Conservation (phyloP, 2,329 filamentous ascomycete species). For the Sarocladium oryzae region DNA sequence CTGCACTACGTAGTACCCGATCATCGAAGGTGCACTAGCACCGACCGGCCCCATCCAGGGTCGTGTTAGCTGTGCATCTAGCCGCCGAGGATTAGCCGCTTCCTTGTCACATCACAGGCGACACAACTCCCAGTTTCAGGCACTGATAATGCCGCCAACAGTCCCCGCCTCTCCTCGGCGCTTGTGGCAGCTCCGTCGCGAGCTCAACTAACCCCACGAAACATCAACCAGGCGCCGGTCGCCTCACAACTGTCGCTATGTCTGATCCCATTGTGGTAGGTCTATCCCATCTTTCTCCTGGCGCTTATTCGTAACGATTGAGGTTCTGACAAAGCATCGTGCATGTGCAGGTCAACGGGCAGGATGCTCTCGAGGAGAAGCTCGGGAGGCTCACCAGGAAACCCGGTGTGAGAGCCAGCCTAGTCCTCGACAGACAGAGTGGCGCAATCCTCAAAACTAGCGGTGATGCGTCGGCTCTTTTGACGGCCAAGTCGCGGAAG, state of each 20-base stretch:
- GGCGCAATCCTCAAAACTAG: slow-evolving; percentile 71
- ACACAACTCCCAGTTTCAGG: slow-evolving; percentile 1
- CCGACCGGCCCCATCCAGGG: background rate
- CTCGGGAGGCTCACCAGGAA: slow-evolving; percentile 69
- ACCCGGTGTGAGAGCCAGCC: slow-evolving; percentile 69
- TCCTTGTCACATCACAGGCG: background rate
- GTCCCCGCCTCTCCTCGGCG: background rate
- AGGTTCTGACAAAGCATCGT: background rate
- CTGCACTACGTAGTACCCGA: too few species aligned
- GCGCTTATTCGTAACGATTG: background rate
- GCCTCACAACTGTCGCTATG: slow-evolving; percentile 7
- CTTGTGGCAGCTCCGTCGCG: slow-evolving; percentile 6
- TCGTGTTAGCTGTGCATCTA: background rate
- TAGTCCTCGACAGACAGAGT: slow-evolving; percentile 65
- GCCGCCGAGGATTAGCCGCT: slow-evolving; percentile 4
- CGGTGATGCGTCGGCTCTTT: slow-evolving; percentile 57
- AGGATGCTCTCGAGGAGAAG: slow-evolving; percentile 58
- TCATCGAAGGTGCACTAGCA: slow-evolving; percentile 3
- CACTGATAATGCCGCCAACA: background rate
- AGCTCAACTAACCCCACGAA: slow-evolving; percentile 4
- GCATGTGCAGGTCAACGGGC: slow-evolving; percentile 32
- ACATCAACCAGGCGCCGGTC: slow-evolving; percentile 4
- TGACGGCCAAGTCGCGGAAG: slow-evolving; percentile 29
- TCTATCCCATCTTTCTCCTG: background rate
- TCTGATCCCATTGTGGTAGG: slow-evolving; percentile 1